Evolutionary conservation across 2,329 filamentous ascomycete genomes (phyloP), one percentile per base, ranked within the genome.

Genomic region (Setomelanomma holmii): DNA sequence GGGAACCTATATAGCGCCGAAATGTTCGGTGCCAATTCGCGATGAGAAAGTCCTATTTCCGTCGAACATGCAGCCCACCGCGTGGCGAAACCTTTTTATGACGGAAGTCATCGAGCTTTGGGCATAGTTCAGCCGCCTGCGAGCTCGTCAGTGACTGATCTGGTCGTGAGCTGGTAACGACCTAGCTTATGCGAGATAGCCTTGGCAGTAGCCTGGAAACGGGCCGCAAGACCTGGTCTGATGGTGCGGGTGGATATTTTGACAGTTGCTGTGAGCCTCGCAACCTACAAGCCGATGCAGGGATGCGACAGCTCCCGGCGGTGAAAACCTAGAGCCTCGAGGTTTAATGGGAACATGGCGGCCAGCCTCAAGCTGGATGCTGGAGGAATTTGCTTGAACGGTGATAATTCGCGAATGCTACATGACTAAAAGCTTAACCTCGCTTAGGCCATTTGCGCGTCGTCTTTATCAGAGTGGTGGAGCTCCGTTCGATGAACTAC

Each of bases 211-310:
- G n/a, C n/a, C n/a, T n/a, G n/a, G n/a, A n/a, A n/a, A n/a, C n/a
- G n/a, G n/a, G n/a, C n/a, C n/a, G n/a, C n/a, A n/a, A n/a, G n/a
- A n/a, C n/a, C n/a, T n/a, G n/a, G n/a, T n/a, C n/a, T n/a, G n/a
- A n/a, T n/a, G n/a, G n/a, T n/a, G n/a, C n/a, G 24, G 7, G 34
- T 19, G 11, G 7, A 5, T 8, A 42, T 45, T 35, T 40, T 45
- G 30, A 40, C 20, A 38, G 33, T 30, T 10, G 34, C 17, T 16
- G 7, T 42, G 20, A 23, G 8, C 45, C 47, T 45, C 47, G 56
- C 34, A 38, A 19, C 40, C 50, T 55, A 44, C 38, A 45, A 52
- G 36, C 53, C 54, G 55, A 55, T 49, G 49, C 56, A 54, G 40
- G 52, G 56, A 44, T 53, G 12, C 46, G 44, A 51, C 50, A 3